Conservation (phyloP, 2,329 filamentous ascomycete species). For the Trichoderma sp. region DNA sequence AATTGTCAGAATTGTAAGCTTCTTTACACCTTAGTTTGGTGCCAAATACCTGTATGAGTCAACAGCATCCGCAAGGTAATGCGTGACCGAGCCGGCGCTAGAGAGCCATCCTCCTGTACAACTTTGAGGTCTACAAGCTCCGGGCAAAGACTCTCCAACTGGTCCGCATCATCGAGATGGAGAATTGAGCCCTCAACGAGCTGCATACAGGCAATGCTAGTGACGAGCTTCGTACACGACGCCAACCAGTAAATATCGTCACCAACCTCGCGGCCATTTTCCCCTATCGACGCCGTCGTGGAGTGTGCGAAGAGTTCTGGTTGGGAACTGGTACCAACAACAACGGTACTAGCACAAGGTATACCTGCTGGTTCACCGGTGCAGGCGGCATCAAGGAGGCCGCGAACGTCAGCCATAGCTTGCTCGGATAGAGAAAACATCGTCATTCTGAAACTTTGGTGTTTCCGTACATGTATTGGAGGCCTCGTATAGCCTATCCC, state of each 20-base stretch:
- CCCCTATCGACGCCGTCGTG: background rate
- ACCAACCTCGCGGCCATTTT: background rate
- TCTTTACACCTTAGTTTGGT: background rate
- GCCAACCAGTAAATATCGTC: background rate
- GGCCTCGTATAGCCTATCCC: background rate
- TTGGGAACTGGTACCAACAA: background rate
- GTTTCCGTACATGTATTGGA: background rate
- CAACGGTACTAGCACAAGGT: background rate
- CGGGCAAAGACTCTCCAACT: background rate
- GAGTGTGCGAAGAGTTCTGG: background rate
- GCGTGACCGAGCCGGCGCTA: background rate
- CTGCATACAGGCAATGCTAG: background rate
- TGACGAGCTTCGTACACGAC: background rate
- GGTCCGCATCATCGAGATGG: background rate
- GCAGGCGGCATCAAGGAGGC: background rate
- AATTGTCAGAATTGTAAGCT: background rate
- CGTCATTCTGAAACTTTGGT: background rate
- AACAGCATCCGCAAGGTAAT: background rate
- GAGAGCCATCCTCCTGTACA: background rate
- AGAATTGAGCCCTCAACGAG: background rate
- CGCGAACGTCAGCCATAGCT: background rate
- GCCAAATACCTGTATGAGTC: background rate
- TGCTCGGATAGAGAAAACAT: background rate
- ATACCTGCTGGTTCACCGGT: background rate
- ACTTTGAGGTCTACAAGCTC: constrained; percentile 4